Evolutionary conservation across 768 basidiomycete species (phyloP).

Genomic region (Strobilomyces dryophilus): DNA sequence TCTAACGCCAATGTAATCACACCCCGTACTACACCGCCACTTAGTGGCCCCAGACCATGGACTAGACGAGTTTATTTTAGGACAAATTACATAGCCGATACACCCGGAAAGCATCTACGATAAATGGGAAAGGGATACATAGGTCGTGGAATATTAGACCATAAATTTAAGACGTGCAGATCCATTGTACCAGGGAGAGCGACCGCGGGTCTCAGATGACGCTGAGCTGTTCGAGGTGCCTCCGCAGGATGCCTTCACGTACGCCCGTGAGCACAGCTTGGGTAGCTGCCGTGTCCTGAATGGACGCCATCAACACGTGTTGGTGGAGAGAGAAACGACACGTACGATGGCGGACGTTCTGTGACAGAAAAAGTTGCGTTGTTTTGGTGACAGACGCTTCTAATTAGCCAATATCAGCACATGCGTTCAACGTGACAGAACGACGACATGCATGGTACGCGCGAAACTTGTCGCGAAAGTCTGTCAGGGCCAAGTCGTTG

Average conservation of each 20-base stretch:
- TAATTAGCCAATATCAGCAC: constrained; percentile 16
- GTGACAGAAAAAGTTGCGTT: constrained; percentile 61
- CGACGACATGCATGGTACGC: constrained; percentile 50
- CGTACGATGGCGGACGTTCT: constrained; percentile 69
- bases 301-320: background rate
- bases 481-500: constrained; percentile 29
- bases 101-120: no score
- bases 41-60: no score
- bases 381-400: constrained; percentile 53
- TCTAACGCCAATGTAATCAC: no score
- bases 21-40: no score
- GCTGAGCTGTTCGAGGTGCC: constrained; percentile 29
- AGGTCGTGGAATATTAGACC: no score
- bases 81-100: no score
- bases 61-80: no score
- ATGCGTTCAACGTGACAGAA: background rate
- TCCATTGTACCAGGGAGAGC: background rate
- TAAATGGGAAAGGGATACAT: no score
- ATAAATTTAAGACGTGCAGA: no score
- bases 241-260: constrained; percentile 38
- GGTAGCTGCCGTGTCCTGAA: constrained; percentile 38
- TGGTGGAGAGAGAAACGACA: constrained; percentile 3
- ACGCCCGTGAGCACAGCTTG: constrained; percentile 37
- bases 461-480: constrained; percentile 67
- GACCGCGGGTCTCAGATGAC: constrained; percentile 18